Evolutionary conservation across 2,329 filamentous ascomycete species (phyloP), one percentile per base, ranked within the genome.

Genomic region (Bipolaris sorokiniana): DNA sequence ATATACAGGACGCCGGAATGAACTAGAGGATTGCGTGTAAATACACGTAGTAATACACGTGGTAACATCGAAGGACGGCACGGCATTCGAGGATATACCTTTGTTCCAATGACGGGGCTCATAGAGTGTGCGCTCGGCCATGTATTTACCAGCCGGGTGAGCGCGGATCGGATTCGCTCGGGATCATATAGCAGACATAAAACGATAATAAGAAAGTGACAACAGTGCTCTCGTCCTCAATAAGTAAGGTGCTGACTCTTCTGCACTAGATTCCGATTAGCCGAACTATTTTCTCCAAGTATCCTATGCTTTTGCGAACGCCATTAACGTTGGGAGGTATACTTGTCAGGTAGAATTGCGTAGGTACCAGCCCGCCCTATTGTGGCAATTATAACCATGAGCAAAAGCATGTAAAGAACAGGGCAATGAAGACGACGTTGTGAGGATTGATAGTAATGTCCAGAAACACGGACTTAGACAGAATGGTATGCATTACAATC

Each of bases 401-500:
- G 16, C 33, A 36, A 20, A 23, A 41, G 20, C 38, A 2, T 22
- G 18, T 11, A 20, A 9, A 10, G 3, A 3, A 22, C 18, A 22
- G 18, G 20, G 6, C 18, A 23, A 3, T 15, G 38, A 20, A 41
- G 6, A 23, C 5, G 18, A 41, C 11, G 6, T 22, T 23, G 20
- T 13, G 4, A 41, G 10, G 1, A 41, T 7, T n/a, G 7, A 22
- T 20, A 11, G 10, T 15, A 23, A 15, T 41, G 15, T 23, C 18
- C 38, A 26, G 40, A 26, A 22, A 26, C 7, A n/a, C n/a, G 40
- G n/a, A 5, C 16, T 46, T 33, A 15, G 26, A 11, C 1, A 31
- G 18, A 48, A 44, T 22, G 48, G 42, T 52, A 34, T 53, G 20
- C 28, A 52, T 53, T 56, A 56, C 33, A 53, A 53, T 47, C 41